Base-by-base conservation (phyloP, 371 early-diverging fungal species). In the Nematocida sp. region DNA sequence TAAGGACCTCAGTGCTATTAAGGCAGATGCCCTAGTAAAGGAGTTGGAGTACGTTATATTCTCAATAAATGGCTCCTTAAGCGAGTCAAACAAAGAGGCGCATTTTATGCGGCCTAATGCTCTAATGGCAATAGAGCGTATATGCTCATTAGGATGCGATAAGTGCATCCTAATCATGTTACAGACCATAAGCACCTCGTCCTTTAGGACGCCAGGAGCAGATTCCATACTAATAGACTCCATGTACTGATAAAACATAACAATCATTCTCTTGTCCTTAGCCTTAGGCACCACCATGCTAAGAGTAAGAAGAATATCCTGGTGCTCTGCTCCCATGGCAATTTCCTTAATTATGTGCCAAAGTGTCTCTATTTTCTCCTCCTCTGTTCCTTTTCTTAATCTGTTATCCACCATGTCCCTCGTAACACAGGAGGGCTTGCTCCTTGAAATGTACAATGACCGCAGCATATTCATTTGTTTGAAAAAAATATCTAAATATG, bases 101-200 rank as follows among this genome's bases (percentile, higher is more conserved):
- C 93, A 93, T 56, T 88, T 87, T 50, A 97, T 86, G 83, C 92
- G 93, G 86, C 93, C 90, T 64, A 96, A 84, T 84, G 94, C 90
- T 47, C 95, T 88, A 75, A 97, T 88, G 16, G 93, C 93, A 1
- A 89, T 88, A 28, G 94, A 96, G 65, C 97, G 89, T 69, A 98
- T 91, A 82, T 90, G 96, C 86, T 98, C 99, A 85, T 98, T 98
- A 28, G 97, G 94, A 84, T 92, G 92, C 82, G 90, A 91, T 42
- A 98, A 85, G 84, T 98, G 97, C 79, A 92, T 94, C 82, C 92
- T 86, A 57, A 97, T 86, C 55, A 94, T 91, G 81, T 97, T 95
- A 20, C 66, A 66, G n/a, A 82, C 33, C 65, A 82, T 57, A n/a
- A 82, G 54, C 23, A 80, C 39, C 57, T 82, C 82, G 11, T 57